Evolutionary conservation across 495 filamentous ascomycete species (phyloP).

Genomic region (Gamarada debralockiae): DNA sequence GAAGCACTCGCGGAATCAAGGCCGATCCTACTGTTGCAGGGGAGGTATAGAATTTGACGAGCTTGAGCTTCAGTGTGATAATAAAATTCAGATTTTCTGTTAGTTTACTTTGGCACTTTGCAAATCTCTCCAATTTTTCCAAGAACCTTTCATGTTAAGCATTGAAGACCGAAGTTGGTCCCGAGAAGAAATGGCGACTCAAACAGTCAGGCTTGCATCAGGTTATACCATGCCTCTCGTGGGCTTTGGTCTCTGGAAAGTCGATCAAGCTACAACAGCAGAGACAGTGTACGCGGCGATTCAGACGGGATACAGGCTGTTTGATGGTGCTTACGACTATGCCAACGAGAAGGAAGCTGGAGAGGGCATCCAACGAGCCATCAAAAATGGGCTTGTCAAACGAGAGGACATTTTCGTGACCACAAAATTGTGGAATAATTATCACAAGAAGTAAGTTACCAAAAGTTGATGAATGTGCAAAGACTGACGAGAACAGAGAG

Average conservation of each 20-base stretch:
- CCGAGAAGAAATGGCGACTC: too few relatives aligned
- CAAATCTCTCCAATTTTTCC: too few relatives aligned
- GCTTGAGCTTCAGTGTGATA: too few relatives aligned
- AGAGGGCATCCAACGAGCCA: constrained; percentile 50
- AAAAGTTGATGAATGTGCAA: not conserved
- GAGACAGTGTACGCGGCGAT: constrained; percentile 67
- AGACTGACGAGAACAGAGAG: constrained; percentile 20
- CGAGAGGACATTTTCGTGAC: constrained; percentile 77
- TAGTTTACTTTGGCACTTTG: too few relatives aligned
- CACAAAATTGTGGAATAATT: constrained; percentile 79
- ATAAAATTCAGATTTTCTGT: too few relatives aligned
- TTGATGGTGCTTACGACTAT: constrained; percentile 57
- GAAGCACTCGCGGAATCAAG: too few relatives aligned
- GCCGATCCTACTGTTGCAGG: too few relatives aligned
- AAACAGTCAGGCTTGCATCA: constrained; percentile 61
- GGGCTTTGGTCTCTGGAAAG: constrained; percentile 82
- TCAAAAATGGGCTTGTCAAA: constrained; percentile 59
- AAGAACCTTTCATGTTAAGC: too few relatives aligned
- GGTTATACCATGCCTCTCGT: constrained; percentile 75
- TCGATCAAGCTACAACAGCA: constrained; percentile 55
- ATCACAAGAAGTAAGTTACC: constrained; percentile 58
- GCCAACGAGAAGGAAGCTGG: constrained; percentile 53
- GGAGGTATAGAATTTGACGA: too few relatives aligned
- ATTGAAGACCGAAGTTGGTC: too few relatives aligned
- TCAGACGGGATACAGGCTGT: constrained; percentile 60